Evolutionary conservation across 768 basidiomycete genomes (phyloP).

Genomic region (Leccinellum luteum): DNA sequence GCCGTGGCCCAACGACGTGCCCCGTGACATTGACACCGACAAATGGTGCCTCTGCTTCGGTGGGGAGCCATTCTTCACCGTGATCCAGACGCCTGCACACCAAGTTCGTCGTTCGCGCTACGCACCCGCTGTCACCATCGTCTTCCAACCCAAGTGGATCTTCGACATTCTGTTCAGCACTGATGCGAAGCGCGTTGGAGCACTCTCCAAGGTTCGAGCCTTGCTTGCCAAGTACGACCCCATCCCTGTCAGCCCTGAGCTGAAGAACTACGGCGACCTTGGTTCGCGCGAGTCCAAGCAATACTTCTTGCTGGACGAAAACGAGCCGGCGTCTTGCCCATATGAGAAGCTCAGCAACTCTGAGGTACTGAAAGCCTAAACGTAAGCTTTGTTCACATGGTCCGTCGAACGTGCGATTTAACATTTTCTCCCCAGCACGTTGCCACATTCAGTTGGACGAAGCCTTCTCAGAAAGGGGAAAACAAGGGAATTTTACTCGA

Average conservation of each 20-base stretch:
- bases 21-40: slow-evolving; percentile 20
- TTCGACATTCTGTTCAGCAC: slow-evolving; percentile 22
- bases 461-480: neutral
- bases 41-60: slow-evolving; percentile 21
- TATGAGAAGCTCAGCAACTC: slow-evolving; percentile 9
- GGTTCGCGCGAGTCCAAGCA: slow-evolving; percentile 22
- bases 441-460: neutral
- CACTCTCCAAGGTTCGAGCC: slow-evolving; percentile 14
- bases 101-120: slow-evolving; percentile 22
- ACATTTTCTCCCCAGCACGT: neutral
- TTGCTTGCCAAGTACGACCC: slow-evolving; percentile 20
- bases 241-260: slow-evolving; percentile 43
- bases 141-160: slow-evolving; percentile 26
- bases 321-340: slow-evolving; percentile 16
- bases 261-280: slow-evolving; percentile 21
- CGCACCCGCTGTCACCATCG: slow-evolving; percentile 17
- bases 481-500: neutral
- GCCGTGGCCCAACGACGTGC: slow-evolving; percentile 12
- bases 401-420: neutral
- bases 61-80: slow-evolving; percentile 19
- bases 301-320: slow-evolving; percentile 22
- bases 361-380: neutral
- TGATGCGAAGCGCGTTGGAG: slow-evolving; percentile 16
- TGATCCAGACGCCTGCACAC: slow-evolving; percentile 20
- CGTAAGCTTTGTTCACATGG: neutral